phyloP scores from a whole-genome alignment of 805 yeast species.

The Cyberlindnera saturnus region DNA sequence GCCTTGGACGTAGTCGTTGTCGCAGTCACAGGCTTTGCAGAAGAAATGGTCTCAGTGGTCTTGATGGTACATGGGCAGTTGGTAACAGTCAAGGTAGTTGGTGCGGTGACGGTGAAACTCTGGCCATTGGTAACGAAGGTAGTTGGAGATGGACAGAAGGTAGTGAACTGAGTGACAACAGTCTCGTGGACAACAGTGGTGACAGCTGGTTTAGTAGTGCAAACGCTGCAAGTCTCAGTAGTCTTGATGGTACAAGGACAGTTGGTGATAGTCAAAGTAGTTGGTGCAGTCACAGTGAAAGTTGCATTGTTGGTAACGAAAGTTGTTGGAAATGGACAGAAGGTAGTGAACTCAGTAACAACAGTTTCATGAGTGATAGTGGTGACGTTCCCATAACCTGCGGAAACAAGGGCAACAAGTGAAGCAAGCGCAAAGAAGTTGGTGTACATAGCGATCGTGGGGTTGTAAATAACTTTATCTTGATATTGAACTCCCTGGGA shows the following conservation, averaged over 20 bases:
- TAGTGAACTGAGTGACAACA: conserved; percentile 45
- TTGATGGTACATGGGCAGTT: conserved; percentile 78
- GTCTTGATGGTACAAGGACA: conserved; percentile 72
- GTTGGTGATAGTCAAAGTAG: conserved; percentile 81
- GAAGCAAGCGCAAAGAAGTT: conserved; percentile 8
- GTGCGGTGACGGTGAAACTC: conserved; percentile 70
- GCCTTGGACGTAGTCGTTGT: not conserved
- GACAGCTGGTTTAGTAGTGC: too few relatives aligned
- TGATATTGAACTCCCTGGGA: not conserved
- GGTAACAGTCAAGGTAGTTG: conserved; percentile 81
- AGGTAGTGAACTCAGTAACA: conserved; percentile 55
- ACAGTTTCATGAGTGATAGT: conserved; percentile 13
- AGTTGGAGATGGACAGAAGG: conserved; percentile 81
- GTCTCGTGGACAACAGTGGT: conserved; percentile 11
- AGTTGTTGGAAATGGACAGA: conserved; percentile 75
- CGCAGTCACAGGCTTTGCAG: not conserved
- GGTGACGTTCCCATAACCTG: conserved; percentile 11
- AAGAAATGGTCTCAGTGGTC: not conserved
- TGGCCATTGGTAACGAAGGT: conserved; percentile 54
- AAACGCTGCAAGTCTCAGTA: conserved; percentile 4
- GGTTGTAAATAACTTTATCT: not conserved
- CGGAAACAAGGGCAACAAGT: conserved; percentile 10
- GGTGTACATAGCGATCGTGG: conserved; percentile 5
- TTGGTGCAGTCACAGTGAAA: conserved; percentile 69
- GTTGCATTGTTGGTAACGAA: conserved; percentile 60